Evolutionary conservation across 1,284 basidiomycete species (phyloP), one percentile per base, ranked within the genome.

Genomic region (Cryptococcus amylolentus): DNA sequence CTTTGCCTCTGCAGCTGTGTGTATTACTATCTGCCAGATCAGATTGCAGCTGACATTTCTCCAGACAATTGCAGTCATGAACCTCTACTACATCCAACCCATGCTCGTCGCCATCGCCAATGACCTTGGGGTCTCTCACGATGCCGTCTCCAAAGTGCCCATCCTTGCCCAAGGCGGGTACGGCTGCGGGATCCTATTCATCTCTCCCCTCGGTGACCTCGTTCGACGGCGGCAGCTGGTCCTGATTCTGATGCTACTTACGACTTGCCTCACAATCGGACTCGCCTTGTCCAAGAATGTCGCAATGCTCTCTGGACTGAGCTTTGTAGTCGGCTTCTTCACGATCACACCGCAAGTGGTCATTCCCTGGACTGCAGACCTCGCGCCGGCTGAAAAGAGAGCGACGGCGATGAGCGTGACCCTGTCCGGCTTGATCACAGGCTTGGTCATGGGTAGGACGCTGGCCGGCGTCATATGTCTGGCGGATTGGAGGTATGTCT

Each of bases 1-100:
- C 0, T 88, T 89, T 65, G 87, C 86, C 12, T 77, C 86, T 55
- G 83, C 82, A n/a, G 83, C 84, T 63, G 88, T 87, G n/a, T 82
- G 83, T 67, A 35, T 38, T 39, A 18, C 9, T 37, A 12, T 20
- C 23, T 20, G 41, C n/a, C 41, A 45, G 27, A 35, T 35, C 23
- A n/a, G n/a, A 16, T 16, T 27, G 10, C 41, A 9, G 27, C 3
- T n/a, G 37, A 12, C 18, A 3, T 20, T 6, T 47, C 42, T 10
- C 9, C 47, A 68, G 64, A 71, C 67, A 26, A 58, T 70, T n/a
- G 60, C 65, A 1, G 72, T 71, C 53, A 51, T 83, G 18, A 88
- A 88, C 60, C 67, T 88, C 49, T 88, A 87, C 66, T 88, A 88
- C 61, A 84, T 84, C 57, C 87, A 71, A 71, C 87, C 87, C 0